Evolutionary conservation across 1,284 basidiomycete genomes (phyloP), one percentile per base, ranked within the genome.

Genomic region (Coniophora puteana): DNA sequence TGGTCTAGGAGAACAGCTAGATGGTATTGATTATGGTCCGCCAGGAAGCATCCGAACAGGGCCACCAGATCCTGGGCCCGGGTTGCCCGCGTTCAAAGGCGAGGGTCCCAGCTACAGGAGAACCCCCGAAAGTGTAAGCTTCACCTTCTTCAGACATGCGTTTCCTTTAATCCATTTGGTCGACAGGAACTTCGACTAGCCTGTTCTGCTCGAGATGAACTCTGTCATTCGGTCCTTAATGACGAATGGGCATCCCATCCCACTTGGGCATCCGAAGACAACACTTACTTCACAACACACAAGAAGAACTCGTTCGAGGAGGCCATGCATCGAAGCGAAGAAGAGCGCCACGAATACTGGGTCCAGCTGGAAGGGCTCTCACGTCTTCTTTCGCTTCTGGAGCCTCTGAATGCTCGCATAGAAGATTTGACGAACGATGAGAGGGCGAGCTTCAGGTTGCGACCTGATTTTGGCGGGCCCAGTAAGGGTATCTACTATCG

Each of bases 261-360:
- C 1, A 95, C 92, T 0, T 97, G 93, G 92, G 92, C 91, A 14
- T 97, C 95, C 46, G 96, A 98, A 55, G 92, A 96, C 52, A n/a
- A n/a, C n/a, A 80, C 89, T 1, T 91, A 90, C 2, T 98, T 98
- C 67, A 80, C 93, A 44, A 80, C 94, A 5, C 93, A 97, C 67
- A 95, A 95, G 74, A 98, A 98, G 72, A 99, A 97, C 62, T 78
- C 83, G 3, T 98, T 91, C 62, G 96, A 99, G 65, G 94, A 98
- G 57, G 90, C 91, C 0, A 74, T 99, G 43, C 94, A 99, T 69
- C 91, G 91, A 62, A 89, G 90, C 52, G 96, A 99, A 63, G 96
- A 99, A 62, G 96, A 99, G 63, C 83, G 96, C 20, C 93, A 98
- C 68, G 96, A 99, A 66, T 99, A 94, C 65, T 93, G 97, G 57